Conservation (phyloP, 331 rosid genomes). For the Malus hybrid region DNA sequence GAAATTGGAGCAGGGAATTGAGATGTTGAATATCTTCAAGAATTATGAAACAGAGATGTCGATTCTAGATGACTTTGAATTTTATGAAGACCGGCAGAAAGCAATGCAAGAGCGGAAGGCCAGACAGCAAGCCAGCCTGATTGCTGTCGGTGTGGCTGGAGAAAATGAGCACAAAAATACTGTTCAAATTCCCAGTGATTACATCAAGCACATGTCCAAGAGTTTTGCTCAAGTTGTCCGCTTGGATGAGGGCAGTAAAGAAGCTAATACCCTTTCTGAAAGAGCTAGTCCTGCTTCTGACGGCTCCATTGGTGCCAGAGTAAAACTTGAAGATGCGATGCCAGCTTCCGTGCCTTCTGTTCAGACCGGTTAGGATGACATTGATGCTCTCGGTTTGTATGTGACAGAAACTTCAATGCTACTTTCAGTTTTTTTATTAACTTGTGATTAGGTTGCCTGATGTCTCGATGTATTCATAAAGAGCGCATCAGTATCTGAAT, state of each 20-base stretch:
- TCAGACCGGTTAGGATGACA: conserved; percentile 40
- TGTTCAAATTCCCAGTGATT: conserved; percentile 36
- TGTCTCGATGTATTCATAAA: conserved; percentile 26
- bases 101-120: conserved; percentile 79
- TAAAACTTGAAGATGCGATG: conserved; percentile 49
- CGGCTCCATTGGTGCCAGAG: conserved; percentile 28
- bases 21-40: conserved; percentile 68
- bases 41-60: conserved; percentile 64
- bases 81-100: conserved; percentile 78
- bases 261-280: conserved; percentile 24
- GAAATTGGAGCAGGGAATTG: conserved; percentile 66
- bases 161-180: conserved; percentile 53
- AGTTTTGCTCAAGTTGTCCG: conserved; percentile 74
- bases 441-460: conserved; percentile 31
- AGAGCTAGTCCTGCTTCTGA: conserved; percentile 38
- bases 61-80: conserved; percentile 76
- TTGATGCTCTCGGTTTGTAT: conserved; percentile 4
- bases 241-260: conserved; percentile 56
- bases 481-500: conserved; percentile 19
- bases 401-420: conserved; percentile 19
- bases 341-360: conserved; percentile 45
- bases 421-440: conserved; percentile 16
- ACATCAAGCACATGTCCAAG: conserved; percentile 76
- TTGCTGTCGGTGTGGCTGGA: conserved; percentile 43
- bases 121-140: conserved; percentile 51